Evolutionary conservation across 2,329 filamentous ascomycete genomes (phyloP).

Genomic region (Ophiostoma himal-ulmi): DNA sequence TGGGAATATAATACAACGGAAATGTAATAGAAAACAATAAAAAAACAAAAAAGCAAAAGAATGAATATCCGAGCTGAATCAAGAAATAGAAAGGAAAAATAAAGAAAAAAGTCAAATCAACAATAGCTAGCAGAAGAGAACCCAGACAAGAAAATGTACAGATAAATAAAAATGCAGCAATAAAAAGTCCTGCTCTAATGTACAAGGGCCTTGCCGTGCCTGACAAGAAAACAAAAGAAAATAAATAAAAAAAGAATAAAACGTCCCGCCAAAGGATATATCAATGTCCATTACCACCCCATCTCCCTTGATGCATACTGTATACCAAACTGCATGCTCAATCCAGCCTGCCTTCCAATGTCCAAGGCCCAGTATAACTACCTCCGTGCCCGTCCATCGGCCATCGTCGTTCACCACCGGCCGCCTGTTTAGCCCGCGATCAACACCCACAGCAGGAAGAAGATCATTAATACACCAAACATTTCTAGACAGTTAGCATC

Average conservation of each 20-base stretch:
- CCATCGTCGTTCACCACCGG: not conserved
- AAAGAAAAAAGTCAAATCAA: not conserved
- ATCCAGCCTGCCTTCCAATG: not conserved
- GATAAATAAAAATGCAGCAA: not conserved
- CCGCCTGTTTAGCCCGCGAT: slow-evolving; percentile 46
- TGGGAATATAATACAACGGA: not conserved
- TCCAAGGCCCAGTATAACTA: not conserved
- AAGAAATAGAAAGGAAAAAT: not conserved
- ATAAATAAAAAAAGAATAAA: not conserved
- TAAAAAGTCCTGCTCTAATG: not conserved
- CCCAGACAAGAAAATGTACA: too few species aligned
- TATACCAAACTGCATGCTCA: not conserved
- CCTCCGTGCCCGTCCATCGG: not conserved
- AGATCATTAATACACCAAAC: slow-evolving; percentile 91
- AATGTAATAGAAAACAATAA: not conserved
- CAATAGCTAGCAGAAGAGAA: not conserved
- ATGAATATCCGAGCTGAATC: not conserved
- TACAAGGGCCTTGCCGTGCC: not conserved
- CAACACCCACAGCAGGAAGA: slow-evolving; percentile 71
- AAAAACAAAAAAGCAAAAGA: not conserved
- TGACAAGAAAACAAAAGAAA: not conserved
- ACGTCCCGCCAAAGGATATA: not conserved
- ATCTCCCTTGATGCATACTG: not conserved
- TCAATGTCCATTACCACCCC: not conserved
- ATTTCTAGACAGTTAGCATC: slow-evolving; percentile 42